Base-by-base conservation (phyloP, 257 asterid species). In the Gynochthodes officinalis region DNA sequence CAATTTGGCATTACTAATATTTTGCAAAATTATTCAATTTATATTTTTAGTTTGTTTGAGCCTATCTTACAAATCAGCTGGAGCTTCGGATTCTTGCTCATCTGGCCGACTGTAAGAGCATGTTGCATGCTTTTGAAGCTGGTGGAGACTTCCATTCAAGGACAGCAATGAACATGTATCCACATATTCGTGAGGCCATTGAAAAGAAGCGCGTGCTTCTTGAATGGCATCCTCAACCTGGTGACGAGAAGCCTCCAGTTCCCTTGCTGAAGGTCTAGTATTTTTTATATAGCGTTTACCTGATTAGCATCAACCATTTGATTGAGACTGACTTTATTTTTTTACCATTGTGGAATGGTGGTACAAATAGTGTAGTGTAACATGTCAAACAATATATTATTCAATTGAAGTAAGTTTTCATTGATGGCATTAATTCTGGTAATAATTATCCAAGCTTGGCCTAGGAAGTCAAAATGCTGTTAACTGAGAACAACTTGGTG, bases 131-230 rank as follows among this genome's bases (percentile, higher is more conserved):
- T 77, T 94, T 94, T 75, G 77, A 78, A 82, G 98, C 99, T 71
- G 99, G 99, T 46, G 99, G 99, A 66, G 99, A 95, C 79, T 95
- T 95, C 83, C 99, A 95, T 78, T 95, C 99, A 1, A 87, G 99
- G 81, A 95, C 99, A 53, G 99, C 99, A 27, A 89, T 94, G 97
- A 94, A 90, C 76, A 94, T 94, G 99, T 94, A 91, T 84, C 92
- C 96, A 1, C 97, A 90, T 80, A 91, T 94, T 77, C 95, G 91
- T 66, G 83, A 86, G 69, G 98, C 99, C 15, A 81, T 94, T 70
- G 87, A 91, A 52, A 76, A 71, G 21, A 88, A 84, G 71, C 78
- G 76, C 11, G 99, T 90, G 75, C 97, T 92, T 74, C 97, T 95
- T n/a, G 98, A 95, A 87, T 95, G 99, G 99, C 76, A 86, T 84